A percentile compares a stretch with the other conserved stretches of the same genome.
These are phyloP conservation scores for Tuber melanosporum DNA, from an alignment of 495 filamentous ascomycete species.

Conservation along the genomic window DNA sequence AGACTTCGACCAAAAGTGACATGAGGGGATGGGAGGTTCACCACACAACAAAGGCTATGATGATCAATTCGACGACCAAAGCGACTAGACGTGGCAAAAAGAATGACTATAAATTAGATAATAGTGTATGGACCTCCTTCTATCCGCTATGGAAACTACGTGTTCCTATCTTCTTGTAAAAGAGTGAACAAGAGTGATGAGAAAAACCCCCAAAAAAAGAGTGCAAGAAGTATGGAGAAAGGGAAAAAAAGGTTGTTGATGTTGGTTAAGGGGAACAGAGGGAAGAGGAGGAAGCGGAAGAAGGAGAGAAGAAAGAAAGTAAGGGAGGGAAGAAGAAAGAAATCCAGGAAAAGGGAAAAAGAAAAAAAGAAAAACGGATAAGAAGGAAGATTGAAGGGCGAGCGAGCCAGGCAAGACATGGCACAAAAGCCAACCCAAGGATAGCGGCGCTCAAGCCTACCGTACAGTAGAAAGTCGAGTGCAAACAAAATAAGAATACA, in stretches of 20 bases:
- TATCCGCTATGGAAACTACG: neutral
- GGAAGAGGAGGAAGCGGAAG: constrained; percentile 16
- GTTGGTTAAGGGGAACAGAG: constrained; percentile 10
- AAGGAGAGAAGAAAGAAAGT: constrained; percentile 12
- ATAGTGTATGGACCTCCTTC: constrained; percentile 17
- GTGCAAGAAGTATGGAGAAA: neutral
- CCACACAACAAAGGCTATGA: neutral
- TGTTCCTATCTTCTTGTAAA: constrained; percentile 27
- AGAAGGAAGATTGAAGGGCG: neutral
- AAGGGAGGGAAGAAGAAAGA: constrained; percentile 7
- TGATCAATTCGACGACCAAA: constrained; percentile 9
- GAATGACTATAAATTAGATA: constrained; percentile 13
- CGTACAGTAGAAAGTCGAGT: neutral
- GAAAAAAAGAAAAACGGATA: neutral
- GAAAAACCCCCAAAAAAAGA: constrained; percentile 20
- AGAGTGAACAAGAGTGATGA: constrained; percentile 36
- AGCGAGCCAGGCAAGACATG: neutral
- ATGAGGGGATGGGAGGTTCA: neutral
- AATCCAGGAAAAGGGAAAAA: constrained; percentile 5
- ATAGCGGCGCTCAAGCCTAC: neutral
- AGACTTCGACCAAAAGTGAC: neutral
- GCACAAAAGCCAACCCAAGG: neutral
- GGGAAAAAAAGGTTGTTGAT: neutral
- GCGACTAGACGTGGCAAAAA: constrained; percentile 16
- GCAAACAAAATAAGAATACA: neutral